Percentiles rank a stretch among this genome's conserved stretches.
phyloP scores from a whole-genome alignment of 768 basidiomycete species.

The Suillus sp. region DNA sequence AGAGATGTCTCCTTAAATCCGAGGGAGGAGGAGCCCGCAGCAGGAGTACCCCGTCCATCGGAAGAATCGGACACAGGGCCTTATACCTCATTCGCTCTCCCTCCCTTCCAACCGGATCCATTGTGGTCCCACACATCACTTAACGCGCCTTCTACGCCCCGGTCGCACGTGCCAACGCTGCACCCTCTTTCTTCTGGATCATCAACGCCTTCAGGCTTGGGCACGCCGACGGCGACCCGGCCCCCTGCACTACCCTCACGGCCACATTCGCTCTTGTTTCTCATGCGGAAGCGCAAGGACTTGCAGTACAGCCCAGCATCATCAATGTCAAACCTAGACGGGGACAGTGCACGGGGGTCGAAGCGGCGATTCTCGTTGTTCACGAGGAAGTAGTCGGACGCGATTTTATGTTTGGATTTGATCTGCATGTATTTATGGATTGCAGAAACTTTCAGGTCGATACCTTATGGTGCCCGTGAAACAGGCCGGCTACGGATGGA shows the following conservation, averaged over 20 bases:
- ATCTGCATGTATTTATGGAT: conserved; percentile 21
- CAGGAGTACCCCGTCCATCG: conserved; percentile 29
- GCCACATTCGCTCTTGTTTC: conserved; percentile 33
- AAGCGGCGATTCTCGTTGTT: conserved; percentile 35
- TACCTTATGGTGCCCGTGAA: background rate
- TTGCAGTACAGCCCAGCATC: conserved; percentile 28
- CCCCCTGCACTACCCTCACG: conserved; percentile 25
- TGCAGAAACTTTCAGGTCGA: background rate
- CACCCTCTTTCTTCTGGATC: conserved; percentile 34
- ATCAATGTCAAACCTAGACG: conserved; percentile 25
- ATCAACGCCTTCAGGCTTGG: conserved; percentile 34
- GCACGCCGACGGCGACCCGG: conserved; percentile 31
- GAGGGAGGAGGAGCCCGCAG: conserved; percentile 33
- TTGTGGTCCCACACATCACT: conserved; percentile 26
- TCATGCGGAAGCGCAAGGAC: conserved; percentile 32
- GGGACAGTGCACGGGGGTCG: conserved; percentile 11
- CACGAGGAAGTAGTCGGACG: conserved; percentile 30
- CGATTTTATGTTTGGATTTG: conserved; percentile 14
- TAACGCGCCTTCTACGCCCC: conserved; percentile 25
- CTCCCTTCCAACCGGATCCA: conserved; percentile 27
- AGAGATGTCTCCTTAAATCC: conserved; percentile 32
- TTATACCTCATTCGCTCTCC: conserved; percentile 34
- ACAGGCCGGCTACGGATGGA: conserved; percentile 15
- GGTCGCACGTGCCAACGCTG: conserved; percentile 27
- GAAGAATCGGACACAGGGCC: conserved; percentile 38